A percentile compares a stretch with the other conserved stretches of the same genome.
Conservation (phyloP, 176 grass and related monocot species). For the Cymbopogon citratus region DNA sequence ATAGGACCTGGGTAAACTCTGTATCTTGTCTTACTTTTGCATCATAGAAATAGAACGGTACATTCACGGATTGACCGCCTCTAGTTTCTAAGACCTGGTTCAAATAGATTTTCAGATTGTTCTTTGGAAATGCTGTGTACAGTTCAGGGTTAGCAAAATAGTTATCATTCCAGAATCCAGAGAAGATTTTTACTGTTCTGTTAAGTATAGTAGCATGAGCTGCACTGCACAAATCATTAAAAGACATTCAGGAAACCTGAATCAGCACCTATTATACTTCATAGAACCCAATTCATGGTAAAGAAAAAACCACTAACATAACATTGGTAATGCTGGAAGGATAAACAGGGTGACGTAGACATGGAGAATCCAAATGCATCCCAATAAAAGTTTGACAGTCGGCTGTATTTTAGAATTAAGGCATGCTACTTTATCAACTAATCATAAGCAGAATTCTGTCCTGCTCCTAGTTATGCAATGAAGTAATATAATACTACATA, state of each 20-base stretch:
- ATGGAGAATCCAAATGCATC: neutral
- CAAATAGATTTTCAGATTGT: neutral
- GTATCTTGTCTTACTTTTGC: neutral
- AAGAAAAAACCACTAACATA: neutral
- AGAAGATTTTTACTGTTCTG: neutral
- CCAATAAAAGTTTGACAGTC: neutral
- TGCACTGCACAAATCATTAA: neutral
- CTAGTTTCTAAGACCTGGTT: constrained; percentile 24
- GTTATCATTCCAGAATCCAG: neutral
- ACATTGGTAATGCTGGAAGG: neutral
- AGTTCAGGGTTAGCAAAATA: constrained; percentile 11
- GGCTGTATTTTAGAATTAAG: neutral
- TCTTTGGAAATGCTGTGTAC: neutral
- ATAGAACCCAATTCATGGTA: neutral
- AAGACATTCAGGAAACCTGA: neutral
- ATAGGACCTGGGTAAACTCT: neutral
- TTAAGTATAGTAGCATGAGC: neutral
- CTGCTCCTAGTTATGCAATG: neutral
- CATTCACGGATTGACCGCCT: neutral
- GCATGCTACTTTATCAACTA: neutral
- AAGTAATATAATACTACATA: neutral
- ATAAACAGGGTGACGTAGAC: neutral
- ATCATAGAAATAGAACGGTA: neutral
- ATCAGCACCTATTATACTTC: neutral
- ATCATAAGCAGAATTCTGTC: neutral